Base-by-base conservation (phyloP, 306 rosid species). In the Lathyrus oleraceus region DNA sequence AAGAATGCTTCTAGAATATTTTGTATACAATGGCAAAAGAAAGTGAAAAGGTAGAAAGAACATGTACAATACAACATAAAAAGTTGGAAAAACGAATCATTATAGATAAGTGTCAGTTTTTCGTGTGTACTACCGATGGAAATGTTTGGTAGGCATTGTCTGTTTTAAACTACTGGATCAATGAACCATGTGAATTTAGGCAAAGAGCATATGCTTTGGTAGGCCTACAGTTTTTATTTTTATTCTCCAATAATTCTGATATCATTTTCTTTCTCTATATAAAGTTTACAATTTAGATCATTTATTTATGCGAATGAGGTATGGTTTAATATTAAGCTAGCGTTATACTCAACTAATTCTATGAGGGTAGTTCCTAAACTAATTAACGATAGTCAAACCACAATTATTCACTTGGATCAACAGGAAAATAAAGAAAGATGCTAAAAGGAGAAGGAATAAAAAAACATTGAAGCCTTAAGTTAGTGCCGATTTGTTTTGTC, bases 1-100 rank as follows among this genome's bases (percentile, higher is more conserved):
- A 5, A 73, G 75, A 76, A 63, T 15, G 63, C 68, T 76, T 81
- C 81, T 81, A 81, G 81, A 81, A 30, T 38, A 30, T 30, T 30
- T 30, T 1, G 28, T 30, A 30, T 30, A 30, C 35, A 30, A 30
- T 4, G 35, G 35, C 6, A 30, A 30, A 30, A 30, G 35, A 30
- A 30, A 30, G 7, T 30, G 35, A 30, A 30, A 30, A 30, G 35
- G 6, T 4, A 30, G 35, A 25, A 25, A 25, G 27, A 25, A 25
- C 27, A 25, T n/a, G n/a, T 25, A 25, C 28, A 25, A 25, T 25
- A 4, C 7, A 30, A 30, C 35, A 30, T 30, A 30, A 30, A 81
- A 65, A 40, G 75, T 38, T 44, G 8, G 12, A 45, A 49, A 49
- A 27, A 62, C 36, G 79, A 61, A 79, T 67, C 71, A 47, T 17